These are phyloP conservation scores for Aspergillus luchuensis DNA, from an alignment of 2,329 filamentous ascomycete species.

Conservation along the genomic window DNA sequence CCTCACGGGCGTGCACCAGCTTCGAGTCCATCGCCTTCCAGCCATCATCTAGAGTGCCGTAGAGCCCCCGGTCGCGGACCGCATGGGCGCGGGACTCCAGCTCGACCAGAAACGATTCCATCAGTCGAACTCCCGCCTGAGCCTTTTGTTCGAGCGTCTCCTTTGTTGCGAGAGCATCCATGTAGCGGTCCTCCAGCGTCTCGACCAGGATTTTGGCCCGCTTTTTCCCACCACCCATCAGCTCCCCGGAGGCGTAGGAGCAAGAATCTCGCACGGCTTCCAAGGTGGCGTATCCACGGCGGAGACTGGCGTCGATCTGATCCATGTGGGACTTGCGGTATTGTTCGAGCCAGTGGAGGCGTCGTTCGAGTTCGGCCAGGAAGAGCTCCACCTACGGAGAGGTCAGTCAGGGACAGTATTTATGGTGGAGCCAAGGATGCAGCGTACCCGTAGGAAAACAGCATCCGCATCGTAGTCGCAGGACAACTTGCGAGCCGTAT, in stretches of 20 bases:
- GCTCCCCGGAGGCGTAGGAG: slow-evolving; percentile 83
- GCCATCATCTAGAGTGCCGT: slow-evolving; percentile 76
- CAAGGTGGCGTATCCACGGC: slow-evolving; percentile 80
- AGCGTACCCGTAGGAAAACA: slow-evolving; percentile 45
- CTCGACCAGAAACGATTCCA: slow-evolving; percentile 82
- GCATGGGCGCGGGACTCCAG: slow-evolving; percentile 82
- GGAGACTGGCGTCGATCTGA: slow-evolving; percentile 79
- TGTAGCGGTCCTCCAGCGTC: slow-evolving; percentile 83
- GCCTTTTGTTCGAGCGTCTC: slow-evolving; percentile 92
- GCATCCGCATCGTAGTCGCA: slow-evolving; percentile 48
- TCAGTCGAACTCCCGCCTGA: slow-evolving; percentile 78
- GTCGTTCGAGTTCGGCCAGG: slow-evolving; percentile 78
- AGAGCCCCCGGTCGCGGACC: slow-evolving; percentile 74
- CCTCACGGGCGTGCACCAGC: slow-evolving; percentile 70
- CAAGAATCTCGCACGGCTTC: slow-evolving; percentile 86
- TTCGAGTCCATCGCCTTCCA: slow-evolving; percentile 79
- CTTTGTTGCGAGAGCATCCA: slow-evolving; percentile 79
- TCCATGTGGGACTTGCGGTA: slow-evolving; percentile 81
- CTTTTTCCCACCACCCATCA: slow-evolving; percentile 82
- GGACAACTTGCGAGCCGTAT: slow-evolving; percentile 44
- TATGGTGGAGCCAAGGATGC: background rate
- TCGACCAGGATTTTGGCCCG: slow-evolving; percentile 88
- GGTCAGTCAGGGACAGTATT: slow-evolving; percentile 14
- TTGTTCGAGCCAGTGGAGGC: slow-evolving; percentile 83
- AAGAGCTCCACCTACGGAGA: slow-evolving; percentile 47